Evolutionary conservation across 2,329 filamentous ascomycete genomes (phyloP).

Genomic region (Xylaria sp.): DNA sequence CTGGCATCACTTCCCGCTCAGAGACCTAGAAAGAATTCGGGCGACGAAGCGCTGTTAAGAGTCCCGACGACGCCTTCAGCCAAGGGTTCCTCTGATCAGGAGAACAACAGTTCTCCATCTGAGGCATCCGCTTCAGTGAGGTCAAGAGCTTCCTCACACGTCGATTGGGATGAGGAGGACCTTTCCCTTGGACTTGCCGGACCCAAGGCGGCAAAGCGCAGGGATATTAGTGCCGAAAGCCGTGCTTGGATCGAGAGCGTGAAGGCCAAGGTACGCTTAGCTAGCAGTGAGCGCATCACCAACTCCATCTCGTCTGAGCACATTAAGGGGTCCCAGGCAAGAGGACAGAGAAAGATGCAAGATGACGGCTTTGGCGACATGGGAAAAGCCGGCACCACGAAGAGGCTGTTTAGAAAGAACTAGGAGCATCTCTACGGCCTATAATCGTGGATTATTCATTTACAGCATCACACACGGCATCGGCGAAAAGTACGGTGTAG

Average conservation of each 20-base stretch:
- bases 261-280: constrained; percentile 70
- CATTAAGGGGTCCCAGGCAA: constrained; percentile 9
- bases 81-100: constrained; percentile 19
- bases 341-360: constrained; percentile 21
- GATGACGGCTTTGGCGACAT: constrained; percentile 59
- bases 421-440: constrained; percentile 28
- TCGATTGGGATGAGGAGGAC: constrained; percentile 56
- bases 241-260: constrained; percentile 77
- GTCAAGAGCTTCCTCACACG: constrained; percentile 48
- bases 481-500: background rate
- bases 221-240: constrained; percentile 66
- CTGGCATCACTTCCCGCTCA: constrained; percentile 49
- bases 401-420: constrained; percentile 59
- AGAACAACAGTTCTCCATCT: constrained; percentile 39
- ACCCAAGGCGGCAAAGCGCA: constrained; percentile 57
- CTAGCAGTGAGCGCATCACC: constrained; percentile 52
- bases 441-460: constrained; percentile 1
- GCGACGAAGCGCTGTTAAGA: constrained; percentile 33
- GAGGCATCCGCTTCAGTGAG: constrained; percentile 41
- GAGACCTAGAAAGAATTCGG: constrained; percentile 47
- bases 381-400: constrained; percentile 66
- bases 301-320: constrained; percentile 23
- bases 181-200: constrained; percentile 64
- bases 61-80: constrained; percentile 40
- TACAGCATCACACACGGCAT: background rate